A percentile compares a stretch with the other conserved stretches of the same genome.
Evolutionary conservation across 2,329 filamentous ascomycete species (phyloP).

Genomic region (Neurospora crassa): DNA sequence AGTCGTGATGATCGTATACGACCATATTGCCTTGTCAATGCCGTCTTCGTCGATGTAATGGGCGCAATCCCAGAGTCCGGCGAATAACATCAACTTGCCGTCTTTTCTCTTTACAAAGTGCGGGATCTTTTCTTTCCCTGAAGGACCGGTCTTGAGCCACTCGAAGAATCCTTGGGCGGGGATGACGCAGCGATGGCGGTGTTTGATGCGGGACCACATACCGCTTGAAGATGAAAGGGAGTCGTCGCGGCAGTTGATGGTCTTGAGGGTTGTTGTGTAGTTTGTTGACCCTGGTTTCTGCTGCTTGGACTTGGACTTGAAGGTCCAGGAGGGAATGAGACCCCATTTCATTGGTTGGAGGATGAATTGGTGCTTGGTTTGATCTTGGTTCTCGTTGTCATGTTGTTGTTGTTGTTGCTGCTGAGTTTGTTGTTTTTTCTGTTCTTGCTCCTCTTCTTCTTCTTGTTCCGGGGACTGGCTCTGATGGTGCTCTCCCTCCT

Average conservation of each 20-base stretch:
- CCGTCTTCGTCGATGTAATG: conserved; percentile 48
- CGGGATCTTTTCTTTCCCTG: conserved; percentile 59
- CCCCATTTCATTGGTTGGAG: conserved; percentile 96
- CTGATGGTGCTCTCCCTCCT: background rate
- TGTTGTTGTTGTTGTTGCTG: background rate
- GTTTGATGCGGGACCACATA: conserved; percentile 91
- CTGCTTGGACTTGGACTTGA: conserved; percentile 22
- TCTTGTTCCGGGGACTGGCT: background rate
- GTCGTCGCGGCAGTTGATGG: conserved; percentile 92
- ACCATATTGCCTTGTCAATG: conserved; percentile 60
- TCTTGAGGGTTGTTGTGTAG: conserved; percentile 69
- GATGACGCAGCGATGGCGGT: conserved; percentile 77
- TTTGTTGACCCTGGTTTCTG: conserved; percentile 38
- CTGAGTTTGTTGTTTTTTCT: conserved; percentile 10
- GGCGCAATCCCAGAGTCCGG: conserved; percentile 85
- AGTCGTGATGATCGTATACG: conserved; percentile 91
- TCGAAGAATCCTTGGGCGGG: conserved; percentile 92
- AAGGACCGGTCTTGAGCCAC: conserved; percentile 63
- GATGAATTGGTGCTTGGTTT: conserved; percentile 53
- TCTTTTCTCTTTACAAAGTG: conserved; percentile 78
- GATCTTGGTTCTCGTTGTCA: background rate
- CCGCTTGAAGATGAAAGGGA: conserved; percentile 66
- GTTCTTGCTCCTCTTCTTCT: background rate
- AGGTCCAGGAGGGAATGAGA: conserved; percentile 82
- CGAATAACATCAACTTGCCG: conserved; percentile 76